Percentiles rank a stretch among this genome's conserved stretches.
phyloP scores from a whole-genome alignment of 2,329 filamentous ascomycete genomes.

The Fusarium austroafricanum region DNA sequence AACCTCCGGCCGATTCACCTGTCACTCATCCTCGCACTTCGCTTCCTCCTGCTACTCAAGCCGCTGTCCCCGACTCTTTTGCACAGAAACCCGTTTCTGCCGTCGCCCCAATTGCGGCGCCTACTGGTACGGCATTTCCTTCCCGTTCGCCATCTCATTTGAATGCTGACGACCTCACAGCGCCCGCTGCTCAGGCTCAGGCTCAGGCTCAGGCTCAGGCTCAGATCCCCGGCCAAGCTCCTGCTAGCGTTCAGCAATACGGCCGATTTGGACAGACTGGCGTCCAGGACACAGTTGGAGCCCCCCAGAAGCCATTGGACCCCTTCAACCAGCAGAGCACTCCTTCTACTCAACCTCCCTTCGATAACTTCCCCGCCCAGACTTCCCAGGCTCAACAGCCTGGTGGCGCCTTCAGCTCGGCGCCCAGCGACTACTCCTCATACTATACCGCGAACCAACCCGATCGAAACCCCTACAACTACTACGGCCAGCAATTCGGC shows the following conservation, averaged over 20 bases:
- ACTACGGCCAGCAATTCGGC: constrained; percentile 74
- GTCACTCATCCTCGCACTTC: constrained; percentile 86
- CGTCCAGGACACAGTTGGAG: constrained; percentile 68
- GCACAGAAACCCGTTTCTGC: constrained; percentile 66
- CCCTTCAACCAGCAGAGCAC: constrained; percentile 81
- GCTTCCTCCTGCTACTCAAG: constrained; percentile 77
- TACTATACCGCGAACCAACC: constrained; percentile 85
- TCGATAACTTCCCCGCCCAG: constrained; percentile 70
- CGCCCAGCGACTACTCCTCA: constrained; percentile 81
- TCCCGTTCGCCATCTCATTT: background rate
- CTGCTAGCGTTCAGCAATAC: constrained; percentile 72
- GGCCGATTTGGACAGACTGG: constrained; percentile 74
- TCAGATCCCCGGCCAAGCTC: constrained; percentile 57
- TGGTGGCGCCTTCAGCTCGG: constrained; percentile 76
- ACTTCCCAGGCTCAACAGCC: constrained; percentile 71
- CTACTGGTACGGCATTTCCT: constrained; percentile 47
- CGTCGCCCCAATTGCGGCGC: constrained; percentile 53
- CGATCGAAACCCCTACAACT: constrained; percentile 81
- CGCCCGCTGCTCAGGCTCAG: constrained; percentile 51
- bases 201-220: constrained; percentile 59
- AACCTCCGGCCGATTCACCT: constrained; percentile 93
- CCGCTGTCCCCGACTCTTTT: constrained; percentile 67
- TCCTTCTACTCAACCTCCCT: constrained; percentile 63
- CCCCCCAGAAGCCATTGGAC: constrained; percentile 85
- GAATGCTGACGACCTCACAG: constrained; percentile 31